phyloP scores from a whole-genome alignment of 805 yeast genomes.

The Sungouiella blattae region DNA sequence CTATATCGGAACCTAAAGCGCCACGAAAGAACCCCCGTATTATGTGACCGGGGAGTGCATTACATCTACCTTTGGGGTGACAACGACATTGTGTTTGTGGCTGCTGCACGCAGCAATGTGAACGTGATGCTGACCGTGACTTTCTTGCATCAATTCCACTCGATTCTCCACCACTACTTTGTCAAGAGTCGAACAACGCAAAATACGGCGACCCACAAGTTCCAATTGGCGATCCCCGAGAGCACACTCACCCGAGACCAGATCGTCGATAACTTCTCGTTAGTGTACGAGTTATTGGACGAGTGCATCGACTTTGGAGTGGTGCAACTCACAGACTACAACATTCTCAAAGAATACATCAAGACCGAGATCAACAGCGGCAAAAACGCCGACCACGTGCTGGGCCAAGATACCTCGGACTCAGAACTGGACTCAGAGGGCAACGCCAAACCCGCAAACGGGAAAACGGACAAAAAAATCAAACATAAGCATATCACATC shows the following conservation, averaged over 20 bases:
- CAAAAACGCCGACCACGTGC: conserved; percentile 3
- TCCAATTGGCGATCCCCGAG: too few species aligned
- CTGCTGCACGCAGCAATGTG: conserved; percentile 43
- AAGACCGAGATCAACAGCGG: conserved; percentile 44
- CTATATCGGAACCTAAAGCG: conserved; percentile 15
- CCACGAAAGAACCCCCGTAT: conserved; percentile 35
- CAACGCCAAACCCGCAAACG: neutral
- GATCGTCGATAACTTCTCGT: conserved; percentile 67
- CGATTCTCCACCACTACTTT: conserved; percentile 27
- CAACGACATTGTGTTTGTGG: conserved; percentile 41
- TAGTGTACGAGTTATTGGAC: conserved; percentile 79
- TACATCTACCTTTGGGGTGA: conserved; percentile 51
- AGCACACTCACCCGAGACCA: conserved; percentile 34
- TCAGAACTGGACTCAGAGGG: conserved; percentile 9
- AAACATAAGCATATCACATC: conserved; percentile 21
- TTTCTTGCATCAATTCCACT: conserved; percentile 45
- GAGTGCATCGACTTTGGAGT: conserved; percentile 88
- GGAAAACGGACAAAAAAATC: neutral
- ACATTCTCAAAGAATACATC: conserved; percentile 73
- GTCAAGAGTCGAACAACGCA: neutral
- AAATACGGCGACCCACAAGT: neutral
- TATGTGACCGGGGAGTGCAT: conserved; percentile 46
- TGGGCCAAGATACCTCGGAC: conserved; percentile 5
- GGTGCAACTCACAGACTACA: conserved; percentile 80
- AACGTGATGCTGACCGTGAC: conserved; percentile 57